Conservation (phyloP, 495 filamentous ascomycete genomes). For the Podospora fimiseda region DNA sequence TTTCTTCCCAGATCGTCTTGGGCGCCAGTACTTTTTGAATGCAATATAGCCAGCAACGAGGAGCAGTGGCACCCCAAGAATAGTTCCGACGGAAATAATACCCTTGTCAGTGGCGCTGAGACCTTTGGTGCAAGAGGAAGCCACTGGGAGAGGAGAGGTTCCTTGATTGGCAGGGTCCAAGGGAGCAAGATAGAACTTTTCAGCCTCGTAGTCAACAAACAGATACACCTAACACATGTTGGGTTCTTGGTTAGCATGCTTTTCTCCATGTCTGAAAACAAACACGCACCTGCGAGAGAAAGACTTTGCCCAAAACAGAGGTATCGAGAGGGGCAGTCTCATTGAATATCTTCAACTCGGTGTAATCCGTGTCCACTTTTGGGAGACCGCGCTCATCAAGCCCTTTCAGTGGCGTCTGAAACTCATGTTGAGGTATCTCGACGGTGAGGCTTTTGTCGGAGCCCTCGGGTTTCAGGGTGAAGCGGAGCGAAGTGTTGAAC, state of each 20-base stretch:
- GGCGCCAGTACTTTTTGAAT: no score
- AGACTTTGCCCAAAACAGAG: conserved; percentile 16
- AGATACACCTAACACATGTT: conserved; percentile 7
- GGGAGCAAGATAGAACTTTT: conserved; percentile 8
- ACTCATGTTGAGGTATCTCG: conserved; percentile 12
- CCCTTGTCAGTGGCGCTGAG: conserved; percentile 7
- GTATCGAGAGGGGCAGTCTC: conserved; percentile 4
- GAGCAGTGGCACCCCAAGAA: conserved; percentile 7
- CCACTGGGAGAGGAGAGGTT: conserved; percentile 4
- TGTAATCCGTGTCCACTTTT: conserved; percentile 3
- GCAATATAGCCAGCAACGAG: no score
- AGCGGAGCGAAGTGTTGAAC: conserved; percentile 13
- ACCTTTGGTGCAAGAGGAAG: not conserved
- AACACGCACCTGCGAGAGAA: conserved; percentile 12
- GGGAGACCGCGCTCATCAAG: conserved; percentile 8
- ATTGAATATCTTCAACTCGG: conserved; percentile 14
- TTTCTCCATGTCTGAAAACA: not conserved
- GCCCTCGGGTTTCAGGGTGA: conserved; percentile 7
- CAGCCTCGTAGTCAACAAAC: conserved; percentile 14
- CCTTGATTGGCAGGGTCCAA: conserved; percentile 6
- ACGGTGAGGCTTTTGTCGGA: conserved; percentile 2
- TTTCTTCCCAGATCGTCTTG: no score
- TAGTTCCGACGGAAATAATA: conserved; percentile 7
- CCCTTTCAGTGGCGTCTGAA: conserved; percentile 9
- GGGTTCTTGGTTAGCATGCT: not conserved